phyloP scores from a whole-genome alignment of 305 asterid genomes.

The Ilex paraguariensis region DNA sequence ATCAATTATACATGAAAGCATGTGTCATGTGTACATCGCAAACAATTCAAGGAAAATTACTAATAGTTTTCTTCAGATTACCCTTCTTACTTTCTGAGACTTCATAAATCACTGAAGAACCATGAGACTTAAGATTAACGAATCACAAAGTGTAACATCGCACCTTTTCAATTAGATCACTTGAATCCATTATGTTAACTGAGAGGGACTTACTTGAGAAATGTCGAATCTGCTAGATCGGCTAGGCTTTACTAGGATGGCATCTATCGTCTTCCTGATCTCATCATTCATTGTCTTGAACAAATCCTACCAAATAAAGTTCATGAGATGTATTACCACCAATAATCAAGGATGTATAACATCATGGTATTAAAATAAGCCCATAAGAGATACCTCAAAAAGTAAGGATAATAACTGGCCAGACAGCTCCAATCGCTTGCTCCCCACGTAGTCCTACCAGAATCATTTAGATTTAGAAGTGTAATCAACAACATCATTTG shows the following conservation, averaged over 20 bases:
- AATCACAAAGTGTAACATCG: too few relatives aligned
- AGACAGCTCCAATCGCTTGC: slow-evolving; percentile 90
- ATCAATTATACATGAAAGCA: too few relatives aligned
- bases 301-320: slow-evolving; percentile 53
- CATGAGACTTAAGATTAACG: too few relatives aligned
- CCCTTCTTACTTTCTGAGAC: too few relatives aligned
- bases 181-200: background rate
- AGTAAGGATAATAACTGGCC: slow-evolving; percentile 84
- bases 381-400: slow-evolving; percentile 66
- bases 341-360: slow-evolving; percentile 10
- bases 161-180: too few relatives aligned
- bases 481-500: background rate
- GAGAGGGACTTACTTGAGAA: slow-evolving; percentile 46
- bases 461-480: slow-evolving; percentile 8
- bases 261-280: slow-evolving; percentile 35
- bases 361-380: slow-evolving; percentile 11
- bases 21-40: too few relatives aligned
- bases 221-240: slow-evolving; percentile 59
- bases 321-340: slow-evolving; percentile 6
- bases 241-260: slow-evolving; percentile 29
- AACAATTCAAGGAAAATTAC: too few relatives aligned
- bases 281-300: slow-evolving; percentile 90
- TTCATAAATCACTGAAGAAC: too few relatives aligned
- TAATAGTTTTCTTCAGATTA: too few relatives aligned
- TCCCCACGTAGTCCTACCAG: slow-evolving; percentile 87